A percentile compares a stretch with the other conserved stretches of the same genome.
These are phyloP conservation scores for Candida coquimbonensis DNA, from an alignment of 805 yeast species.

Conservation along the genomic window DNA sequence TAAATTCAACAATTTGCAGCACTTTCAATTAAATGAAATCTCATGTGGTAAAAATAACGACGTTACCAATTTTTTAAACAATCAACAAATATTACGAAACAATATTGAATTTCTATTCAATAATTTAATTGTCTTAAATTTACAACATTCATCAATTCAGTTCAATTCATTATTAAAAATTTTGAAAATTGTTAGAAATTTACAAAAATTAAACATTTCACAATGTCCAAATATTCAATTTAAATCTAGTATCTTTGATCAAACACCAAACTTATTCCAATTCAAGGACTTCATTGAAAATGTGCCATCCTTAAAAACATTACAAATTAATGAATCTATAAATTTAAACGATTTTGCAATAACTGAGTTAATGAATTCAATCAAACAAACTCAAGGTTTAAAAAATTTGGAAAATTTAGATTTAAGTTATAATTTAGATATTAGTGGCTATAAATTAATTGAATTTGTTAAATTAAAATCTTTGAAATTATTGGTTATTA, in stretches of 20 bases:
- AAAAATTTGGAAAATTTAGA: conserved; percentile 12
- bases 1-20: conserved; percentile 5
- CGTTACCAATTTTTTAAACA: conserved; percentile 2
- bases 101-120: conserved; percentile 10
- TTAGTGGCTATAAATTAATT: conserved; percentile 19
- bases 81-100: conserved; percentile 3
- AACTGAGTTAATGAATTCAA: conserved; percentile 8
- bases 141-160: conserved; percentile 21
- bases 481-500: conserved; percentile 11
- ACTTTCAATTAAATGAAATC: conserved; percentile 5
- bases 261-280: conserved; percentile 12
- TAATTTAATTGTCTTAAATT: conserved; percentile 11
- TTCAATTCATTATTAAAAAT: conserved; percentile 16
- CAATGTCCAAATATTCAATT: conserved; percentile 18
- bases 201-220: conserved; percentile 12
- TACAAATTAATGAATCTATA: conserved; percentile 19
- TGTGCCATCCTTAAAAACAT: conserved; percentile 12
- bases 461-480: conserved; percentile 12
- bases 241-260: conserved; percentile 11
- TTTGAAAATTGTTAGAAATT: neutral
- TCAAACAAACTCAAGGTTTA: conserved; percentile 2
- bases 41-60: conserved; percentile 6
- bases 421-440: conserved; percentile 16
- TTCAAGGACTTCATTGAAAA: conserved; percentile 15
- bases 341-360: conserved; percentile 20